A percentile compares a stretch with the other conserved stretches of the same genome.
phyloP scores from a whole-genome alignment of 805 yeast species.

The Schizosaccharomyces japonicus region DNA sequence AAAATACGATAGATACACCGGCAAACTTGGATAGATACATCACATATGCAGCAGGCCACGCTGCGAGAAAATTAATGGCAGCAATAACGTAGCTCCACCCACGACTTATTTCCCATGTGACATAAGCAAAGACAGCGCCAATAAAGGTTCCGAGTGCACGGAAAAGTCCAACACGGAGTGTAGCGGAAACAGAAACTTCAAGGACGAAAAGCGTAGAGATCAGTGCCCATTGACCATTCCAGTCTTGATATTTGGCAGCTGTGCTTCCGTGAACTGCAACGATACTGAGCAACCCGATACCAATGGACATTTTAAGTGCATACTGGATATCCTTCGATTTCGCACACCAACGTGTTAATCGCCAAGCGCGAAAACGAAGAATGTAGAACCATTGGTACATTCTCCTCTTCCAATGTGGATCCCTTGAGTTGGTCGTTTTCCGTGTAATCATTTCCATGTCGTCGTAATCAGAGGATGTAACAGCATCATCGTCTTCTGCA shows the following conservation, averaged over 20 bases:
- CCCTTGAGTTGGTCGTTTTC: too few relatives aligned
- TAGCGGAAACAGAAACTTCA: background rate
- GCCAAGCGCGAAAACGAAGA: background rate
- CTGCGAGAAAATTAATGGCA: background rate
- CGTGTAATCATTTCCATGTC: background rate
- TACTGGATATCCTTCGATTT: background rate
- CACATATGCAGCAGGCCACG: background rate
- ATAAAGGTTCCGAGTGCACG: conserved; percentile 1
- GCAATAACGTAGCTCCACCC: conserved; percentile 1
- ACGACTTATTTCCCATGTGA: conserved; percentile 2
- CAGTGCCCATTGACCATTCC: conserved; percentile 1
- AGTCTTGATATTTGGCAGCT: background rate
- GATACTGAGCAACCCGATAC: background rate
- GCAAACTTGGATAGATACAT: background rate
- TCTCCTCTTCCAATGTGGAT: background rate
- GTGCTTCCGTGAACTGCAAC: background rate
- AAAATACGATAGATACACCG: background rate
- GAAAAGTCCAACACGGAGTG: background rate
- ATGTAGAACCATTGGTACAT: background rate
- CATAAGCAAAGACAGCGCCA: conserved; percentile 5
- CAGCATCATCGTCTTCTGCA: background rate
- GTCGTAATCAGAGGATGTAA: background rate
- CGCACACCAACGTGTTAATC: background rate
- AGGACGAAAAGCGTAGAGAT: conserved; percentile 1
- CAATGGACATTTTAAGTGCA: conserved; percentile 5